Conservation (phyloP, 1,284 basidiomycete species). For the Heterobasidion annosum region DNA sequence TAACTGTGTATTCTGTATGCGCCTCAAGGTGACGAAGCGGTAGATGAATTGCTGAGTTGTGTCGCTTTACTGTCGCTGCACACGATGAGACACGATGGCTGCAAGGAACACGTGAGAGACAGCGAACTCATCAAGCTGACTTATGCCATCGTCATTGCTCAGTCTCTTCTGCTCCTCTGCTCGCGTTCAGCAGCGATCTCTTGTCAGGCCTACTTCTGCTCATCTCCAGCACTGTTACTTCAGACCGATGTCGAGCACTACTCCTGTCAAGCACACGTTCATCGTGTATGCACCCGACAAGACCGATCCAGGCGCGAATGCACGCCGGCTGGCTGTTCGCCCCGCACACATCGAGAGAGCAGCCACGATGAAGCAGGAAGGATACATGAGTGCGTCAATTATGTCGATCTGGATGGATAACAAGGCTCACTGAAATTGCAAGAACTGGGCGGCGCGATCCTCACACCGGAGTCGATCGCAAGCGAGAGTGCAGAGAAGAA, state of each 20-base stretch:
- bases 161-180: too few species aligned
- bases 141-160: too few species aligned
- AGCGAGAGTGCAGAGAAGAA: constrained; percentile 12
- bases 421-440: neutral
- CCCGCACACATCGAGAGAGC: constrained; percentile 21
- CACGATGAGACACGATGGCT: too few species aligned
- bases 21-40: too few species aligned
- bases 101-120: too few species aligned
- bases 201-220: neutral
- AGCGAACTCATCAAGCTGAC: too few species aligned
- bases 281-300: constrained; percentile 31
- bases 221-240: neutral
- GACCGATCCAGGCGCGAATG: constrained; percentile 22
- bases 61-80: too few species aligned
- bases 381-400: constrained; percentile 19
- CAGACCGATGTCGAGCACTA: neutral
- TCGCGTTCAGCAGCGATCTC: neutral
- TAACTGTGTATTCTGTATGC: too few species aligned
- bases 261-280: constrained; percentile 18
- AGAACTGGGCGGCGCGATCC: constrained; percentile 20
- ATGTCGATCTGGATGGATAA: neutral
- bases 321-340: constrained; percentile 24
- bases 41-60: too few species aligned
- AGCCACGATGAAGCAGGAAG: constrained; percentile 10
- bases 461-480: constrained; percentile 16